These are phyloP conservation scores for Daldinia decipiens DNA, from an alignment of 495 filamentous ascomycete genomes.

Conservation along the genomic window DNA sequence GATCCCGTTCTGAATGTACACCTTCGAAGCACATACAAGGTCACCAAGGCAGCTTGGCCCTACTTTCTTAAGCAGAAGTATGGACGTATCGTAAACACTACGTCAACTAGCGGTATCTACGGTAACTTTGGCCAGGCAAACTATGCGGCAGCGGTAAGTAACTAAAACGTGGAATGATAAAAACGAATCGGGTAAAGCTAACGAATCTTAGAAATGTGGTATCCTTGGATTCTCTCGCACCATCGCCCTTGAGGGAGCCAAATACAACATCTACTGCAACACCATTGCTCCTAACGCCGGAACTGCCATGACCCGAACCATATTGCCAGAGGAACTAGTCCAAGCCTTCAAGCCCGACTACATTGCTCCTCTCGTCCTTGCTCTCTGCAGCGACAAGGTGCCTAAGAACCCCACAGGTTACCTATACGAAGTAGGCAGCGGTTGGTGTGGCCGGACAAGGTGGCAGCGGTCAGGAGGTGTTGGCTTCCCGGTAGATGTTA, in stretches of 20 bases:
- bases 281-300: conserved; percentile 98
- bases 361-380: conserved; percentile 90
- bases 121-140: conserved; percentile 99
- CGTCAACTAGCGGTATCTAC: conserved; percentile 96
- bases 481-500: conserved; percentile 90
- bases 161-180: not conserved
- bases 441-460: conserved; percentile 90
- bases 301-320: conserved; percentile 92
- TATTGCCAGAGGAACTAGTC: conserved; percentile 97
- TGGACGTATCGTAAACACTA: conserved; percentile 94
- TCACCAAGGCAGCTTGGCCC: conserved; percentile 97
- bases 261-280: conserved; percentile 99
- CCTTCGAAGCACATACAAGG: conserved; percentile 94
- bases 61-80: conserved; percentile 99
- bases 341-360: conserved; percentile 99
- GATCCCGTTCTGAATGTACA: conserved; percentile 93
- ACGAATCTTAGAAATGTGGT: conserved; percentile 73
- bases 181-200: conserved; percentile 29
- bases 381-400: conserved; percentile 87
- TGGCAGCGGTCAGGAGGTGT: conserved; percentile 95
- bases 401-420: conserved; percentile 86
- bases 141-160: conserved; percentile 86
- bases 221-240: conserved; percentile 96
- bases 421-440: conserved; percentile 96
- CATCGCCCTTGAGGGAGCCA: conserved; percentile 89